Percentiles rank a stretch among this genome's conserved stretches.
Evolutionary conservation across 192 early-diverging fungal species (phyloP).

Genomic region (Backusella luteola): DNA sequence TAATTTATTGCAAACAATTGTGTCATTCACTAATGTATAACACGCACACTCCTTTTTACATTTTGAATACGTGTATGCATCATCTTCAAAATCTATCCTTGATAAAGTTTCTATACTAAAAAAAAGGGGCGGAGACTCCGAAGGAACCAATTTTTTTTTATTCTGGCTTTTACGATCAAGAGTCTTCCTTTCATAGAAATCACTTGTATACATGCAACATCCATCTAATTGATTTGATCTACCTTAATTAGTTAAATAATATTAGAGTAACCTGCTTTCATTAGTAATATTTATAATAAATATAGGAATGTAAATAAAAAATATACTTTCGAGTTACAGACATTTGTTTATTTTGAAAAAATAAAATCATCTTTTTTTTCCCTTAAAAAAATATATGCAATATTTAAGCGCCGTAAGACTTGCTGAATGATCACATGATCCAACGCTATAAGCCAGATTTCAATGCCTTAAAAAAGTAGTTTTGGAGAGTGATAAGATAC

Average conservation of each 20-base stretch:
- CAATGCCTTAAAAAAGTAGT: not conserved
- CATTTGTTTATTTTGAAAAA: not conserved
- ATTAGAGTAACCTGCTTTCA: not conserved
- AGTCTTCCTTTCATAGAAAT: no score
- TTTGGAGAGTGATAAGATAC: not conserved
- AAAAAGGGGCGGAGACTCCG: no score
- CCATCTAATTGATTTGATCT: not conserved
- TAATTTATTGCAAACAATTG: no score
- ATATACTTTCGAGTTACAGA: not conserved
- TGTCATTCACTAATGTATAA: no score
- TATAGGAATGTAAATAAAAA: not conserved
- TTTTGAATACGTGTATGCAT: no score
- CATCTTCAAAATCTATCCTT: no score
- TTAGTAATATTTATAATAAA: not conserved
- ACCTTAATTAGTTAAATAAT: not conserved
- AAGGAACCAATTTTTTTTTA: no score
- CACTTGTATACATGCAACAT: not conserved
- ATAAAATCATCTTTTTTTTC: no score
- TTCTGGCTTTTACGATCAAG: no score
- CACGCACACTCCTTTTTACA: no score
- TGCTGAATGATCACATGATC: not conserved
- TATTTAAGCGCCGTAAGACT: not conserved
- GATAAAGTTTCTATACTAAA: no score
- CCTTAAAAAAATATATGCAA: not conserved
- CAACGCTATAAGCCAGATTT: not conserved